Base-by-base conservation (phyloP, 2,329 filamentous ascomycete species). In the Colletotrichum gloeosporioides region DNA sequence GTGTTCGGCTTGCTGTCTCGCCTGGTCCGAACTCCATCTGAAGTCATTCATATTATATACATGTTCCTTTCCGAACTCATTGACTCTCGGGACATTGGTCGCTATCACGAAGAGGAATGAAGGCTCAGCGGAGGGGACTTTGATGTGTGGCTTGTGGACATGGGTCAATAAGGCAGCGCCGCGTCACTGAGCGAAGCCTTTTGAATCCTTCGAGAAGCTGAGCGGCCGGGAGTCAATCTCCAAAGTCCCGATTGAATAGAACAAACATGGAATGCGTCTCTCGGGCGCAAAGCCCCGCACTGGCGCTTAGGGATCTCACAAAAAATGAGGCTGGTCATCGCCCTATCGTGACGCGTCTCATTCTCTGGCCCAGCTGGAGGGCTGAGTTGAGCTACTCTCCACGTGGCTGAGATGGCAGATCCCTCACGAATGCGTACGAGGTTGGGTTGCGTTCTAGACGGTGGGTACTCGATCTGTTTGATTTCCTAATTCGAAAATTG, bases 21-120 rank as follows among this genome's bases (percentile, higher is more conserved):
- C 36, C 32, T 22, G 62, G 25, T 68, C 69, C 32, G 63, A 73
- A 72, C 53, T 49, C 36, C 69, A 49, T 72, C 68, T 71, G 73
- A 72, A 72, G 34, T 62, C 8, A 29, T n/a, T 4, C 7, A 31
- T n/a, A n/a, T 44, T 55, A 55, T 67, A 72, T 55, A 15, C 27
- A 13, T 13, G n/a, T 15, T 13, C 25, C n/a, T 53, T 49, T 22
- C 44, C 44, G n/a, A 27, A 44, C 8, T 7, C 13, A 39, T 4
- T 27, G 29, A 34, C 22, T 53, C 22, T 9, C 3, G 25, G 4
- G 13, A 10, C 12, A 10, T 6, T 22, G 16, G 13, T 12, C 6
- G n/a, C 27, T 53, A 72, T 72, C 69, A 12, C 22, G 53, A 63
- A 44, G 27, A 29, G 8, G 22, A 3, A 53, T 15, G 29, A 22